These are phyloP conservation scores for Magnusiomyces paraingens DNA, from an alignment of 1,139 yeast genomes.

Conservation along the genomic window DNA sequence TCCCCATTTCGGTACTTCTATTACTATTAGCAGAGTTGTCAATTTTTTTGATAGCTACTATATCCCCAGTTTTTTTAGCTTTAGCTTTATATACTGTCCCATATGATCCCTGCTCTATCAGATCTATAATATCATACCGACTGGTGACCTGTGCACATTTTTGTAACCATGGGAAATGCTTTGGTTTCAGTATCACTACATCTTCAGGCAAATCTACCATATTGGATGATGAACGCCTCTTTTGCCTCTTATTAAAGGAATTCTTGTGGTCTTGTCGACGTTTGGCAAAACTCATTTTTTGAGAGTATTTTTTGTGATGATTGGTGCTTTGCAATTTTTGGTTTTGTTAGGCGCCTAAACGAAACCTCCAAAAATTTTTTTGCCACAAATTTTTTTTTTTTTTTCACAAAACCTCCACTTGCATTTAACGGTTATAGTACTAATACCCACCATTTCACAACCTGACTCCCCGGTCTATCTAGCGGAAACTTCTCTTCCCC, in stretches of 20 bases:
- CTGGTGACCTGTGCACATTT: neutral
- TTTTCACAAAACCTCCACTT: no score
- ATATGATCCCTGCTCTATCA: constrained; percentile 41
- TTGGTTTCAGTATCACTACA: neutral
- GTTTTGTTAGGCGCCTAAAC: neutral
- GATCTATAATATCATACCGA: constrained; percentile 24
- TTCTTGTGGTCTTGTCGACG: no score
- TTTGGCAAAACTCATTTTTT: no score
- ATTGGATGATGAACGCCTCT: no score
- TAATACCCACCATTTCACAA: no score
- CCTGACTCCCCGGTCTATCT: no score
- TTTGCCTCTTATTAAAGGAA: no score
- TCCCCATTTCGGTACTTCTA: constrained; percentile 36
- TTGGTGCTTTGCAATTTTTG: neutral
- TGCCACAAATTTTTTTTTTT: no score
- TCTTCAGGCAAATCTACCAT: neutral
- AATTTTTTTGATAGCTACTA: constrained; percentile 55
- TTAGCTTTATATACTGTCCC: constrained; percentile 47
- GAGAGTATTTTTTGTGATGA: neutral
- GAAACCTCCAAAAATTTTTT: no score
- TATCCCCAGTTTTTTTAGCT: constrained; percentile 44
- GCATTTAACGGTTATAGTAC: no score
- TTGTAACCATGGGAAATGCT: neutral
- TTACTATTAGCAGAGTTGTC: constrained; percentile 49
- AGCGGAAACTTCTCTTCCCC: no score